Percentiles rank a stretch among this genome's conserved stretches.
Evolutionary conservation across 257 asterid species (phyloP).

Genomic region (Nicotiana sylvestris): DNA sequence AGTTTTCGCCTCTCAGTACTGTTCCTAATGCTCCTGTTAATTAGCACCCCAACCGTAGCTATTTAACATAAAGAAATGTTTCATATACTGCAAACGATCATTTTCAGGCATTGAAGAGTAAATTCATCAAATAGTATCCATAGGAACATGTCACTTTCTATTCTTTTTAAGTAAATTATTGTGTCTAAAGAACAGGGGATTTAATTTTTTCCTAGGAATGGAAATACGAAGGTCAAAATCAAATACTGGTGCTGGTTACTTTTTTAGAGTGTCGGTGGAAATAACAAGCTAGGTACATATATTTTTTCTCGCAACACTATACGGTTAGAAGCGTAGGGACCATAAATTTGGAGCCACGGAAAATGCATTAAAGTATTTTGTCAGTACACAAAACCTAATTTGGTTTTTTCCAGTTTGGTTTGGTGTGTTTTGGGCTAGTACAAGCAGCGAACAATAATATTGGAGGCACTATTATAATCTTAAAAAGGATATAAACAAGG

Average conservation of each 20-base stretch:
- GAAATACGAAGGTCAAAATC: constrained; percentile 6
- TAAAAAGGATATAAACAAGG: constrained; percentile 23
- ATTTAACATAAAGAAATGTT: neutral
- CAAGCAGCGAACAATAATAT: neutral
- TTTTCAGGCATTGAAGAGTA: neutral
- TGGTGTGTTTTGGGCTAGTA: neutral
- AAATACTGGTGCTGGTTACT: constrained; percentile 1
- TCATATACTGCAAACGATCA: neutral
- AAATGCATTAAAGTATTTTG: constrained; percentile 1
- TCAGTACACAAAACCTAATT: neutral
- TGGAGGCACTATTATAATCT: constrained; percentile 11
- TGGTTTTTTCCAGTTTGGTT: neutral
- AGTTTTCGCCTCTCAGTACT: constrained; percentile 82
- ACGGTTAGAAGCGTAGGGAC: neutral
- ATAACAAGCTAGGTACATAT: neutral
- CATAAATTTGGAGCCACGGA: neutral
- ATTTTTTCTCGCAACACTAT: neutral
- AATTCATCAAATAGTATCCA: neutral
- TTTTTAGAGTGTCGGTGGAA: neutral
- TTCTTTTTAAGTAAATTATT: neutral
- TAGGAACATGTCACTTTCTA: neutral
- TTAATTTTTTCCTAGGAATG: neutral
- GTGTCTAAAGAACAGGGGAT: neutral
- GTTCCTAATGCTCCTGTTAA: constrained; percentile 62
- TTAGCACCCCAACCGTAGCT: constrained; percentile 3